Conservation (phyloP, 106 monocot species). For the Dendrobium huoshanense region DNA sequence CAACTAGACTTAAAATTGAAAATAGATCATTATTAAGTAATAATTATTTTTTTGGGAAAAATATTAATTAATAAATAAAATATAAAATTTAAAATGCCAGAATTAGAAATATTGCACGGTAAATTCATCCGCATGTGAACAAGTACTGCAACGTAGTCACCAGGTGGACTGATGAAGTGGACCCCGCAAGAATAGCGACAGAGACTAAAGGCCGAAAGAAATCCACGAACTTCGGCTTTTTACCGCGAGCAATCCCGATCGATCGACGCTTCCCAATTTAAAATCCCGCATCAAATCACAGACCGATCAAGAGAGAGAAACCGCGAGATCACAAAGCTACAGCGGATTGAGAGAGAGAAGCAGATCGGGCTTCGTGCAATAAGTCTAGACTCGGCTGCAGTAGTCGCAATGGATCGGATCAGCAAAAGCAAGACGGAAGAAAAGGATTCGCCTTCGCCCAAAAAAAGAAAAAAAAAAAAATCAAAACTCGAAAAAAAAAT, state of each 20-base stretch:
- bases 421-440: conserved; percentile 10
- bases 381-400: background rate
- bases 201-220: background rate
- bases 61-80: background rate
- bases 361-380: conserved; percentile 13
- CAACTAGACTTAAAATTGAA: no score
- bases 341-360: background rate
- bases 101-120: no score
- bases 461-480: conserved; percentile 8
- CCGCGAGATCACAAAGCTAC: background rate
- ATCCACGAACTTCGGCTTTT: background rate
- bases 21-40: no score
- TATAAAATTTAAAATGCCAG: background rate
- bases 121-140: no score
- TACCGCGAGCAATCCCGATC: background rate
- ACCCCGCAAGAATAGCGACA: background rate
- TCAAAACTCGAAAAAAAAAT: background rate
- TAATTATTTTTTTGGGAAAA: no score
- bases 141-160: no score
- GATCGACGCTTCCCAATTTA: background rate
- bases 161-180: background rate
- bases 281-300: background rate
- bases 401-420: conserved; percentile 14
- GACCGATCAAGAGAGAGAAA: conserved; percentile 2
- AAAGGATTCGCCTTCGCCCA: conserved; percentile 1